phyloP scores from a whole-genome alignment of 2,329 filamentous ascomycete species.

The Emergomyces pasteurianus region DNA sequence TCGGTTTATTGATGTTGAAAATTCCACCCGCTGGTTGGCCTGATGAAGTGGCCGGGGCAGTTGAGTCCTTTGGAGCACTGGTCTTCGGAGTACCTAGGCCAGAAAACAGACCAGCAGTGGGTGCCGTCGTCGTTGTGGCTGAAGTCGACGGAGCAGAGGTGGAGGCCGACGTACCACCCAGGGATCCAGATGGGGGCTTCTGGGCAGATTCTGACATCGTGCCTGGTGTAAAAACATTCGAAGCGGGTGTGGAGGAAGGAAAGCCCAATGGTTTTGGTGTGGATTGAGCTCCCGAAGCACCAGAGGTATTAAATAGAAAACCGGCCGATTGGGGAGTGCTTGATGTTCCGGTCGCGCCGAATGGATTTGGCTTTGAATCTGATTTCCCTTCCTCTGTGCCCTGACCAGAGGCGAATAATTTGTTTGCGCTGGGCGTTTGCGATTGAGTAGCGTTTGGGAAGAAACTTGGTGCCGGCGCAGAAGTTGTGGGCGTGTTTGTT shows the following conservation, averaged over 20 bases:
- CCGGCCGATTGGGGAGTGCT: conserved; percentile 7
- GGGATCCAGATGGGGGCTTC: background rate
- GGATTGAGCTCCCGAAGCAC: conserved; percentile 2
- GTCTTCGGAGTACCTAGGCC: conserved; percentile 17
- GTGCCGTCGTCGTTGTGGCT: conserved; percentile 9
- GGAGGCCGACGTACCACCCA: conserved; percentile 6
- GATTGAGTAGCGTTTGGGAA: conserved; percentile 22
- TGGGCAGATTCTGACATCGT: conserved; percentile 17
- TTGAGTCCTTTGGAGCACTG: conserved; percentile 13
- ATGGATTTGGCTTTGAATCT: conserved; percentile 6
- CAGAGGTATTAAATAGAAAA: conserved; percentile 7
- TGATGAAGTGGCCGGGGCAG: conserved; percentile 19
- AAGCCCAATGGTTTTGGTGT: conserved; percentile 2
- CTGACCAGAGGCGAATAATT: conserved; percentile 14
- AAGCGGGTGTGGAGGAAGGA: conserved; percentile 2
- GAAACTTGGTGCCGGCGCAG: conserved; percentile 14
- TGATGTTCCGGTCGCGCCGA: conserved; percentile 11
- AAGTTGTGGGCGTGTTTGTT: conserved; percentile 6
- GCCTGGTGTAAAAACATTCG: conserved; percentile 14
- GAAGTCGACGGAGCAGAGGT: conserved; percentile 4
- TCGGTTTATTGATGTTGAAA: conserved; percentile 19
- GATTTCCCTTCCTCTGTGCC: background rate
- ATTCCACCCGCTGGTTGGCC: conserved; percentile 9
- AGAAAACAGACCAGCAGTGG: conserved; percentile 18
- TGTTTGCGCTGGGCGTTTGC: conserved; percentile 17